Base-by-base conservation (phyloP, 768 basidiomycete species). In the Pisolithus albus region DNA sequence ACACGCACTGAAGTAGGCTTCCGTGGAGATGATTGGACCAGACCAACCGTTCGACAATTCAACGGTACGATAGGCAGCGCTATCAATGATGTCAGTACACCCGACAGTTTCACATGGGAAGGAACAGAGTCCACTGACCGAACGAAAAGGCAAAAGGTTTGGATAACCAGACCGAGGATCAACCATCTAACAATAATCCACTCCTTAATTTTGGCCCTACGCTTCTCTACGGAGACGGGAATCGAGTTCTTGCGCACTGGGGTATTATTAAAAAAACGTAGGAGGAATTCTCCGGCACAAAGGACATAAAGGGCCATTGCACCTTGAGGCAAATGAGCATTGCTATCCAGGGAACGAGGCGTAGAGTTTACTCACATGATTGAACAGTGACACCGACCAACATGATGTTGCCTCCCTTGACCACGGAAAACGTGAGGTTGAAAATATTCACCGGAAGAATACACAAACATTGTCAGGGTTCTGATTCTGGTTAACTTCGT, bases 351-450 rank as follows among this genome's bases (percentile, higher is more conserved):
- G 51, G 0, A 46, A n/a, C 21, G 6, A 56, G 72, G 24, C 40
- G 61, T 61, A 44, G 41, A 19, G 7, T 8, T 16, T 26, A 65
- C 72, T 52, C 37, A 74, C 75, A 61, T 51, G 83, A 64, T 59
- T 86, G 83, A 59, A 84, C 75, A 15, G 71, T 67, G 52, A 87
- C 84, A 45, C 84, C 85, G 1, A 68, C 80, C 7, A 83, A 71
- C 81, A 84, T 84, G 59, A 83, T 70, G 46, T 76, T 59, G 15
- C 72, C 75, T 3, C 79, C 80, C 70, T 73, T 51, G 28, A 45
- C 15, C 16, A 45, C 24, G 8, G 6, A 37, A 34, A 16, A 28
- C 19, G 62, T 65, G 26, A 19, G 19, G 11, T 39, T 8, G 13
- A 19, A 11, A 34, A 15, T 15, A 5, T n/a, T 30, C n/a, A 23